Evolutionary conservation across 2,329 filamentous ascomycete species (phyloP).

Genomic region (Myriosclerotinia scirpicola): DNA sequence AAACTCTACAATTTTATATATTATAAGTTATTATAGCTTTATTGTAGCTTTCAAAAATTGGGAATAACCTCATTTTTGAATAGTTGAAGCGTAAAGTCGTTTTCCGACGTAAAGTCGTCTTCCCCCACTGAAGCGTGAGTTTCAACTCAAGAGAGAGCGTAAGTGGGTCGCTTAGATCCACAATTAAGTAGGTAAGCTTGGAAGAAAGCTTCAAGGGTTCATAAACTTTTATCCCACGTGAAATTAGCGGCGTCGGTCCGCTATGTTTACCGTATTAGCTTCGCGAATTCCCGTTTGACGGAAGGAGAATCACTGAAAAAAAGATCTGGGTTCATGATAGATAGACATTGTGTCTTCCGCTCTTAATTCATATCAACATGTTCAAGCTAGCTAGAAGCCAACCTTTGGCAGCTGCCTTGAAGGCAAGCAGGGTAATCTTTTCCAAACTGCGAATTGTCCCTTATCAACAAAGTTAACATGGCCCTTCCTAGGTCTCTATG

Average conservation of each 20-base stretch:
- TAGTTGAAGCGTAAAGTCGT: no score
- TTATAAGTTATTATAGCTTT: no score
- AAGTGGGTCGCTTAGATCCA: no score
- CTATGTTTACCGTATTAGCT: conserved; percentile 28
- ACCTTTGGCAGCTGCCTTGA: conserved; percentile 76
- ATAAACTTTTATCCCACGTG: conserved; percentile 29
- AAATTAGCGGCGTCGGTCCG: conserved; percentile 19
- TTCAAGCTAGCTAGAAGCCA: conserved; percentile 84
- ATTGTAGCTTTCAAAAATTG: no score
- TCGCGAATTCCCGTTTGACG: conserved; percentile 24
- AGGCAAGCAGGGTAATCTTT: conserved; percentile 68
- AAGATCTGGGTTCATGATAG: conserved; percentile 23
- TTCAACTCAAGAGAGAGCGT: no score
- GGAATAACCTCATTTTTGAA: no score
- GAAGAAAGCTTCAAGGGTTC: neutral
- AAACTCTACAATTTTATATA: no score
- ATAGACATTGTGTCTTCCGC: conserved; percentile 31
- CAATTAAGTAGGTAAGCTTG: neutral
- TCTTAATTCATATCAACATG: conserved; percentile 57
- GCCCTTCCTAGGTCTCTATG: conserved; percentile 47
- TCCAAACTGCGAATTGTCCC: conserved; percentile 28
- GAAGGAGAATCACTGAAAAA: conserved; percentile 24
- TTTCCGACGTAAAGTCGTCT: no score
- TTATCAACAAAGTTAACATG: conserved; percentile 35
- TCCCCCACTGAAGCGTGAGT: no score